These are phyloP conservation scores for Colletotrichum sp. DNA, from an alignment of 2,329 filamentous ascomycete species.

Conservation along the genomic window DNA sequence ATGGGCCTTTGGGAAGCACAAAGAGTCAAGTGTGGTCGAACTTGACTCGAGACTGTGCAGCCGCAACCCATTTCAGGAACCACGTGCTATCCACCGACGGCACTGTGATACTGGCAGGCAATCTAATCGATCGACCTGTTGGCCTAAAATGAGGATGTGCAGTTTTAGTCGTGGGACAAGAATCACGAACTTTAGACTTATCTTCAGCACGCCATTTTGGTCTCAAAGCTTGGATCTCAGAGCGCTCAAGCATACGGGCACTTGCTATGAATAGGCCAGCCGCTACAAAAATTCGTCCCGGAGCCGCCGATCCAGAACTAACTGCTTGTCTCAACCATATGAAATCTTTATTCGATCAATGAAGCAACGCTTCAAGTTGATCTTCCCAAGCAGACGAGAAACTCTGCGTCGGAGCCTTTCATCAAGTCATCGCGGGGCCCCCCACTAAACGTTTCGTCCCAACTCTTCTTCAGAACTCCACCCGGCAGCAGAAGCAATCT, in stretches of 20 bases:
- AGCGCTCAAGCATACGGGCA: background rate
- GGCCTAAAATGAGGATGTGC: background rate
- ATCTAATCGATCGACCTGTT: background rate
- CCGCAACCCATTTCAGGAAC: background rate
- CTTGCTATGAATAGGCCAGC: background rate
- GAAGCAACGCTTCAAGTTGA: background rate
- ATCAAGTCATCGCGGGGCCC: background rate
- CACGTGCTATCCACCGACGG: background rate
- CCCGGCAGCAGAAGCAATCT: background rate
- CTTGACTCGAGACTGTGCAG: conserved; percentile 15
- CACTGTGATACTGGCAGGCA: background rate
- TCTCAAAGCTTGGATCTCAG: background rate
- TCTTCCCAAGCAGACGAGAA: background rate
- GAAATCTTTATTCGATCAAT: background rate
- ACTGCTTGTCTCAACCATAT: background rate
- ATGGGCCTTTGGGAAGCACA: background rate
- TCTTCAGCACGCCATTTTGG: background rate
- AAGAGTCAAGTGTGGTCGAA: conserved; percentile 9
- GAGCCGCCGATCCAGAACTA: background rate
- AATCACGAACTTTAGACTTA: background rate
- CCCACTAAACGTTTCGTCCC: conserved; percentile 7
- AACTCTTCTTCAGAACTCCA: background rate
- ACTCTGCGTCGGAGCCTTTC: background rate
- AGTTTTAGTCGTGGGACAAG: background rate
- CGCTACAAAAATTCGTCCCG: background rate